These are phyloP conservation scores for Pseudogymnoascus sp. DNA, from an alignment of 2,329 filamentous ascomycete genomes.

Conservation along the genomic window DNA sequence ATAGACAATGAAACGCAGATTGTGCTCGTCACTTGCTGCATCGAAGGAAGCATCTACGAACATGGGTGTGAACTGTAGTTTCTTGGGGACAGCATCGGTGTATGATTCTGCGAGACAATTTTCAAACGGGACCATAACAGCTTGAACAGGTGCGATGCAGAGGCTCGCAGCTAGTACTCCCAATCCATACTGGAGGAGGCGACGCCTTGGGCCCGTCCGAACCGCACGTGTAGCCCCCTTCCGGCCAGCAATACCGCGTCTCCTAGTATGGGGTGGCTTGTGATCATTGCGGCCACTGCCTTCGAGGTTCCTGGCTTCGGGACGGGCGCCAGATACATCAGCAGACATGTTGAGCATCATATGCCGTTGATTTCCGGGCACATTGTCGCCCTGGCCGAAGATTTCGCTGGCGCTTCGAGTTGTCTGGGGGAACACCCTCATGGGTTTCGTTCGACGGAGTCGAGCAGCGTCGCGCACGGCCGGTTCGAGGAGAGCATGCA, in stretches of 20 bases:
- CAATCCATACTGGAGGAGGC: slow-evolving; percentile 1
- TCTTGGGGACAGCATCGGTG: slow-evolving; percentile 45
- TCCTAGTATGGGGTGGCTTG: neutral
- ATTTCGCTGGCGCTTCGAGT: neutral
- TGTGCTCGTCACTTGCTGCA: slow-evolving; percentile 48
- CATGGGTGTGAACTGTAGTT: slow-evolving; percentile 72
- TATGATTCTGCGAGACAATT: slow-evolving; percentile 67
- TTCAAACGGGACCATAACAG: slow-evolving; percentile 66
- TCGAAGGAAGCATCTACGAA: slow-evolving; percentile 69
- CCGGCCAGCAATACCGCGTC: neutral
- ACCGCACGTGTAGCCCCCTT: neutral
- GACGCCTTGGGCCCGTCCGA: neutral
- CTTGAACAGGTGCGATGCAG: slow-evolving; percentile 38
- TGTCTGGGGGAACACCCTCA: neutral
- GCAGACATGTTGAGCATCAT: neutral
- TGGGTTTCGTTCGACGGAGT: slow-evolving; percentile 3
- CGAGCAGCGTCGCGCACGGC: slow-evolving; percentile 4
- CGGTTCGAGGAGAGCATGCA: slow-evolving; percentile 2
- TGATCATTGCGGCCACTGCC: neutral
- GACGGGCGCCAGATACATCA: neutral
- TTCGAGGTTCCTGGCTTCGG: neutral
- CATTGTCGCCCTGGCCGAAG: neutral
- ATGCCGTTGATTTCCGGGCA: neutral
- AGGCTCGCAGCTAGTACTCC: slow-evolving; percentile 20
- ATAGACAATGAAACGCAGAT: slow-evolving; percentile 70